Conservation (phyloP, 2,329 filamentous ascomycete species). For the Metarhizium rileyi region DNA sequence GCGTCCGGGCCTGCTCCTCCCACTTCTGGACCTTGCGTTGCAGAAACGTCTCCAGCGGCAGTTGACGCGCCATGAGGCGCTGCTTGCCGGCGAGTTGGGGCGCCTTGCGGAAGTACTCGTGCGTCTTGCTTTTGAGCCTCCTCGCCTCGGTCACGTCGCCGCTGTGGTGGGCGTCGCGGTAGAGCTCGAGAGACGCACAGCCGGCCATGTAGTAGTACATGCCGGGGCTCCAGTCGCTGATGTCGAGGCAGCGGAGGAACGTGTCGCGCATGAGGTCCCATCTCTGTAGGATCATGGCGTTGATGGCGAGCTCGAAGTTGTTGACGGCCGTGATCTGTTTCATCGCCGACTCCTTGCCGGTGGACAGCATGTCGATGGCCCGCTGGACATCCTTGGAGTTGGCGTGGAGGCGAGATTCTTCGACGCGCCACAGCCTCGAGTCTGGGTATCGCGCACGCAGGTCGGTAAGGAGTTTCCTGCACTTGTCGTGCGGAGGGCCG, state of each 20-base stretch:
- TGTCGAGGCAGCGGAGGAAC: constrained; percentile 64
- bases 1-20: constrained; percentile 64
- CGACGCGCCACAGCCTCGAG: constrained; percentile 76
- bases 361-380: constrained; percentile 56
- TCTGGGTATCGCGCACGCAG: constrained; percentile 75
- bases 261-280: constrained; percentile 64
- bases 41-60: constrained; percentile 85
- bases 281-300: constrained; percentile 68
- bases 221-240: constrained; percentile 86
- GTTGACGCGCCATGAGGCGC: constrained; percentile 76
- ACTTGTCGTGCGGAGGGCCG: constrained; percentile 62
- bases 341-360: constrained; percentile 57
- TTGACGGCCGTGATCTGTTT: constrained; percentile 81
- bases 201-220: constrained; percentile 87
- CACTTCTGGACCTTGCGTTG: constrained; percentile 79
- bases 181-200: constrained; percentile 68
- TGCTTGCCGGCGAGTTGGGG: constrained; percentile 73
- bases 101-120: constrained; percentile 61
- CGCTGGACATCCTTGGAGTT: constrained; percentile 55
- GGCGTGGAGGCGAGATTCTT: constrained; percentile 71
- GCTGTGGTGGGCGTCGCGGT: constrained; percentile 47
- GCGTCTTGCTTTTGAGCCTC: constrained; percentile 52
- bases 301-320: constrained; percentile 74
- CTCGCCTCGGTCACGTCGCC: constrained; percentile 33
- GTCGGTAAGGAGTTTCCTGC: constrained; percentile 54